Conservation (phyloP, 805 yeast genomes). For the Yarrowia sp. region DNA sequence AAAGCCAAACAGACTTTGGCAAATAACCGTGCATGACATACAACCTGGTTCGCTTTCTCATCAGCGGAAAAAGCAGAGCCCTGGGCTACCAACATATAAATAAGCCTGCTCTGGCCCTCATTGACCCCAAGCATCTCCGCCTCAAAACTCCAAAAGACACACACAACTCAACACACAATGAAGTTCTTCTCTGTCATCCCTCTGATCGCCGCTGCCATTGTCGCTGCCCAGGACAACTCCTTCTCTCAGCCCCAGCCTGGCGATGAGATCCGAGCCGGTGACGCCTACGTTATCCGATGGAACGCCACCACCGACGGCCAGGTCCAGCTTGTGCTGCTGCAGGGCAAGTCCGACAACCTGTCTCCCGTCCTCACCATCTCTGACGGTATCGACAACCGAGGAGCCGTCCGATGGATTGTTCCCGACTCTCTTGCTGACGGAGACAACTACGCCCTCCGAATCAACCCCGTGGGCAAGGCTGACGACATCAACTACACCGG, state of each 20-base stretch:
- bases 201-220: slow-evolving; percentile 20
- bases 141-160: not conserved
- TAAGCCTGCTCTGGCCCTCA: not conserved
- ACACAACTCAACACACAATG: not conserved
- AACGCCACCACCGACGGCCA: slow-evolving; percentile 38
- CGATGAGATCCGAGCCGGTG: slow-evolving; percentile 38
- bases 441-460: slow-evolving; percentile 39
- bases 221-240: slow-evolving; percentile 35
- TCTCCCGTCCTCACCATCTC: slow-evolving; percentile 40
- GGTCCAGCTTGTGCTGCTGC: slow-evolving; percentile 37
- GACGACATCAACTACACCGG: slow-evolving; percentile 41
- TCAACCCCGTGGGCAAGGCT: slow-evolving; percentile 35
- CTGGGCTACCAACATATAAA: not conserved
- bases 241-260: slow-evolving; percentile 38
- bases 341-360: slow-evolving; percentile 40
- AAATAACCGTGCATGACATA: slow-evolving; percentile 16
- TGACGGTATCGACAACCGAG: slow-evolving; percentile 39
- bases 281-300: slow-evolving; percentile 38
- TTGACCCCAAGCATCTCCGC: not conserved
- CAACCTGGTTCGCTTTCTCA: not conserved
- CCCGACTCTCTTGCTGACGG: slow-evolving; percentile 38
- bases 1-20: not conserved
- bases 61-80: not conserved
- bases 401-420: slow-evolving; percentile 41
- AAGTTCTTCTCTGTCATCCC: slow-evolving; percentile 13